These are phyloP conservation scores for Hapsidospora chrysogenum DNA, from an alignment of 495 filamentous ascomycete genomes.

Conservation along the genomic window DNA sequence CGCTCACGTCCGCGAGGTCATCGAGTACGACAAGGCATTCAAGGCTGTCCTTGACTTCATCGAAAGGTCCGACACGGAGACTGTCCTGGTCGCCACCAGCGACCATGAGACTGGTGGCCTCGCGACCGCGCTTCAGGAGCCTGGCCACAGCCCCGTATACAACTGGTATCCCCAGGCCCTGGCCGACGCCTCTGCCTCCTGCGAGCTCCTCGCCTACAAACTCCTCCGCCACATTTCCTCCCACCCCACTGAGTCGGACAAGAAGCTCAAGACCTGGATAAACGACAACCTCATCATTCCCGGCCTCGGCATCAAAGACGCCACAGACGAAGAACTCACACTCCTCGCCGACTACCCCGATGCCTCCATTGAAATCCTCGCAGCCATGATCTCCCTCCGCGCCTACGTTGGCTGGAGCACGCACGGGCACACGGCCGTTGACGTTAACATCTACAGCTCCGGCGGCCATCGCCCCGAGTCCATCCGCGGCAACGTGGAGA, in stretches of 20 bases:
- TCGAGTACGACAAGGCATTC: constrained; percentile 83
- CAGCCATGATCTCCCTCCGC: constrained; percentile 69
- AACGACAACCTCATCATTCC: constrained; percentile 39
- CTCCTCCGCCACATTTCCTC: constrained; percentile 32
- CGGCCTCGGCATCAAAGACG: constrained; percentile 62
- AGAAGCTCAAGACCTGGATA: constrained; percentile 39
- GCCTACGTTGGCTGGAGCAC: constrained; percentile 87
- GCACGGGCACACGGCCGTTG: constrained; percentile 75
- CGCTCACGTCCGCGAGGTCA: constrained; percentile 85
- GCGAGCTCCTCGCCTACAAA: constrained; percentile 45
- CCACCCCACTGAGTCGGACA: constrained; percentile 20
- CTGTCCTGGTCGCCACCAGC: constrained; percentile 71
- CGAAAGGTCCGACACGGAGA: constrained; percentile 50
- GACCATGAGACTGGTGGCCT: constrained; percentile 95
- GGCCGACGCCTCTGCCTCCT: constrained; percentile 63
- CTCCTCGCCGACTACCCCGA: constrained; percentile 37
- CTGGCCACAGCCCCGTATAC: constrained; percentile 37
- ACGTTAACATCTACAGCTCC: constrained; percentile 83
- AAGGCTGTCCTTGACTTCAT: constrained; percentile 69
- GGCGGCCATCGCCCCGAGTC: constrained; percentile 25
- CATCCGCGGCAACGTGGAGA: constrained; percentile 78
- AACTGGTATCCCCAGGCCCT: constrained; percentile 74
- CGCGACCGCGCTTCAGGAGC: constrained; percentile 43
- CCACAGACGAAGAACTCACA: constrained; percentile 53
- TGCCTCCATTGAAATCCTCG: constrained; percentile 42